These are phyloP conservation scores for Epicoccum nigrum DNA, from an alignment of 2,329 filamentous ascomycete genomes.

Conservation along the genomic window DNA sequence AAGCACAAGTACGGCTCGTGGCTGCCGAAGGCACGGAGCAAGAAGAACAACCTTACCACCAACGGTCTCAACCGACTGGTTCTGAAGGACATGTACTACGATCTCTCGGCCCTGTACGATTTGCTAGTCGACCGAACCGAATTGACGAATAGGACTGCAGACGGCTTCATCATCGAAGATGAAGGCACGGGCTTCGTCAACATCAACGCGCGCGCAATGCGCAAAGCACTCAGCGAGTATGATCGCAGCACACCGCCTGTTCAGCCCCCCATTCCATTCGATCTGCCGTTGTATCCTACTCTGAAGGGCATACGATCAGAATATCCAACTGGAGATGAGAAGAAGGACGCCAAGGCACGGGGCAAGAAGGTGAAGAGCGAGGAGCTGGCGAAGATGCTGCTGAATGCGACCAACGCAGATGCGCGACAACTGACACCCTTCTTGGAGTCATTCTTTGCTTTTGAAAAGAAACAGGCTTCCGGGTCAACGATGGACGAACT, in stretches of 20 bases:
- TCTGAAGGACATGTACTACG: constrained; percentile 79
- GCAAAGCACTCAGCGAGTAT: constrained; percentile 83
- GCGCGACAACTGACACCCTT: constrained; percentile 67
- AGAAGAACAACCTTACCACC: constrained; percentile 88
- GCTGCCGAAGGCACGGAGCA: constrained; percentile 89
- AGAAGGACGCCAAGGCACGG: constrained; percentile 75
- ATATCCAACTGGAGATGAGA: constrained; percentile 68
- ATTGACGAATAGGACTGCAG: constrained; percentile 78
- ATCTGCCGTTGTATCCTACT: constrained; percentile 77
- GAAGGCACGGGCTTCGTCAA: constrained; percentile 62
- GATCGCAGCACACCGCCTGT: constrained; percentile 89
- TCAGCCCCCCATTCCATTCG: constrained; percentile 88
- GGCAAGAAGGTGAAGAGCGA: constrained; percentile 76
- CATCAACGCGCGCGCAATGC: constrained; percentile 68
- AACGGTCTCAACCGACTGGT: constrained; percentile 86
- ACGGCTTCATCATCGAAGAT: constrained; percentile 66
- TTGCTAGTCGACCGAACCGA: constrained; percentile 80
- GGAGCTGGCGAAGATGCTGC: constrained; percentile 77
- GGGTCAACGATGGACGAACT: constrained; percentile 71
- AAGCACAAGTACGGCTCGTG: constrained; percentile 72
- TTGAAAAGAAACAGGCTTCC: constrained; percentile 71
- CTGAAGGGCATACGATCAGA: constrained; percentile 70
- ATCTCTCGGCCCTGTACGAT: constrained; percentile 87
- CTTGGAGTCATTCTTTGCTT: constrained; percentile 71
- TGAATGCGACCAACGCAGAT: constrained; percentile 81